Evolutionary conservation across 352 stramenopile species (phyloP), one percentile per base, ranked within the genome.

Genomic region (Globisporangium paddicum): DNA sequence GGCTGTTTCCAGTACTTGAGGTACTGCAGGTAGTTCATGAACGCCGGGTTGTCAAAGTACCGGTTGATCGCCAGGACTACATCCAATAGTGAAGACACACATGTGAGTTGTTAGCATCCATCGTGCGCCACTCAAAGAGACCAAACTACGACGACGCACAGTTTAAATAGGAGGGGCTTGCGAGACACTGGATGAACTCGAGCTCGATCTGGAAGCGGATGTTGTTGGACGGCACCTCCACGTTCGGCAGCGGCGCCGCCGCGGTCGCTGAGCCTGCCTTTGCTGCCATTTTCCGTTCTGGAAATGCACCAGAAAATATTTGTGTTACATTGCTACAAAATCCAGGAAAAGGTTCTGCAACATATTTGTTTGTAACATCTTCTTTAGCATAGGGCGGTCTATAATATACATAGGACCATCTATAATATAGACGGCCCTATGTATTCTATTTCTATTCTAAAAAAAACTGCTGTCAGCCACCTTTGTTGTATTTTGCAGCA

Each of bases 1-100:
- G 90, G 90, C 67, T 93, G 68, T 63, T 95, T 95, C 87, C 88
- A 97, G 75, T 97, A 97, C 68, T 93, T 89, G 60, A 97, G 78
- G 68, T 97, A 97, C 58, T 92, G 65, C 47, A 97, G 67, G 71
- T 96, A 97, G 64, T 89, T 87, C 58, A 97, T 72, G 69, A 97
- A 97, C 40, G 80, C 75, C 1, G 75, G 75, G 63, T 97, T 92
- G 47, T 97, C 89, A 52, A 97, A 95, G 77, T 96, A 96, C 38
- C 83, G 73, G 60, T 96, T 95, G 69, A 96, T 95, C 37, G 90
- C 89, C 5, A 97, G 70, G 63, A 87, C 87, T 96, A 56, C n/a
- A n/a, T n/a, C n/a, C n/a, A n/a, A n/a, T n/a, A 21, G 25, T 0
- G 23, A 5, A 56, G 13, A 46, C 28, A 35, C n/a, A 40, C n/a